These are phyloP conservation scores for Acacia pycnantha DNA, from an alignment of 331 rosid species.

Conservation along the genomic window DNA sequence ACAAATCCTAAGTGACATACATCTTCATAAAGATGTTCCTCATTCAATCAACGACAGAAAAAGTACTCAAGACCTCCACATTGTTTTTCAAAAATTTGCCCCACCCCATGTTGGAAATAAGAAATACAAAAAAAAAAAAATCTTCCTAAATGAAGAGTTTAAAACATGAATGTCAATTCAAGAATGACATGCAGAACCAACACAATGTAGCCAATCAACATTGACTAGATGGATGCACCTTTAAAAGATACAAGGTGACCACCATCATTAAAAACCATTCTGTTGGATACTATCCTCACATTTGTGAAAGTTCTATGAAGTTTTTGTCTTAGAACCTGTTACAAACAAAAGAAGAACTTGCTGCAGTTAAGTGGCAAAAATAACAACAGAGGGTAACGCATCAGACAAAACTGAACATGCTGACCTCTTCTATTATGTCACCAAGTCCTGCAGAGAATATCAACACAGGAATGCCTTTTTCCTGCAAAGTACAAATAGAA, in stretches of 20 bases:
- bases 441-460: slow-evolving; percentile 98
- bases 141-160: neutral
- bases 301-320: slow-evolving; percentile 75
- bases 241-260: slow-evolving; percentile 70
- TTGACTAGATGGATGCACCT: slow-evolving; percentile 48
- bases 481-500: slow-evolving; percentile 48
- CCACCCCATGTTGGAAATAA: neutral
- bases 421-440: slow-evolving; percentile 92
- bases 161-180: neutral
- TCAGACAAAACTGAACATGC: slow-evolving; percentile 26
- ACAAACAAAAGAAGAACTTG: slow-evolving; percentile 20
- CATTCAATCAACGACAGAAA: neutral
- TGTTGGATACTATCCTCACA: slow-evolving; percentile 79
- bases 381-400: neutral
- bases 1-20: neutral
- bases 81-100: neutral
- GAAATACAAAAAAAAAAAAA: neutral
- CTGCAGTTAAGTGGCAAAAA: neutral
- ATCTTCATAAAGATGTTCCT: neutral
- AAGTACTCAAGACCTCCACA: neutral
- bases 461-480: slow-evolving; percentile 77
- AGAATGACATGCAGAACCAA: neutral
- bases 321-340: slow-evolving; percentile 83
- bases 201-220: neutral
- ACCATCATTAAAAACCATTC: slow-evolving; percentile 70